Evolutionary conservation across 1,139 yeast species (phyloP), one percentile per base, ranked within the genome.

Genomic region (Pichia sp.): DNA sequence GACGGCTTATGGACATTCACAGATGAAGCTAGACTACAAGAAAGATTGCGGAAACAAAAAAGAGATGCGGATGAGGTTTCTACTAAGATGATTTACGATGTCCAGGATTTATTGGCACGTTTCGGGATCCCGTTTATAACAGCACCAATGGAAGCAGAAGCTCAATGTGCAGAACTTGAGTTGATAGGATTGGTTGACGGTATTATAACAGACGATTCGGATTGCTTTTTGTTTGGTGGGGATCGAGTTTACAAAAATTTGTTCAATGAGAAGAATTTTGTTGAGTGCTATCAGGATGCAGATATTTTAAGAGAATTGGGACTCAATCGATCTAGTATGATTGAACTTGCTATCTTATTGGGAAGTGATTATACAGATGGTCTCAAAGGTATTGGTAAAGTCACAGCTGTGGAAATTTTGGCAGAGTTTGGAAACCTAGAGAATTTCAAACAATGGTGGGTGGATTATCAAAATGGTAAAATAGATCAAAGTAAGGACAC

Each of bases 111-210:
- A 44, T 74, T 95, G 5, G 80, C 85, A 40, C 70, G 95, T 54
- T 95, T 95, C 73, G 99, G 99, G 0, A 87, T 93, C 10, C 99
- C 99, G 0, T 93, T 82, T 63, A 80, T 93, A 7, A 89, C 97
- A 0, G 97, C 98, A 0, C 98, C 98, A 0, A 90, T 89, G 90
- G 99, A 93, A 70, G 99, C 99, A 1, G 99, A 93, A 72, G 97
- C 98, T 0, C 99, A 93, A 66, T 93, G 99, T 71, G 97, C 97
- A 0, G 89, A 85, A 61, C 72, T 93, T 11, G 70, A 81, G 50
- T 70, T 71, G 29, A 69, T 90, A 16, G 81, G 80, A 0, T 75
- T 93, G 29, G 97, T 93, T 1, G 99, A 95, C 69, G 99, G 99
- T 0, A 87, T 93, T 23, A 85, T 95, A 16, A 95, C 99, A 0